A percentile compares a stretch with the other conserved stretches of the same genome.
These are phyloP conservation scores for Lepidium africanum DNA, from an alignment of 345 rosid genomes.

Conservation along the genomic window DNA sequence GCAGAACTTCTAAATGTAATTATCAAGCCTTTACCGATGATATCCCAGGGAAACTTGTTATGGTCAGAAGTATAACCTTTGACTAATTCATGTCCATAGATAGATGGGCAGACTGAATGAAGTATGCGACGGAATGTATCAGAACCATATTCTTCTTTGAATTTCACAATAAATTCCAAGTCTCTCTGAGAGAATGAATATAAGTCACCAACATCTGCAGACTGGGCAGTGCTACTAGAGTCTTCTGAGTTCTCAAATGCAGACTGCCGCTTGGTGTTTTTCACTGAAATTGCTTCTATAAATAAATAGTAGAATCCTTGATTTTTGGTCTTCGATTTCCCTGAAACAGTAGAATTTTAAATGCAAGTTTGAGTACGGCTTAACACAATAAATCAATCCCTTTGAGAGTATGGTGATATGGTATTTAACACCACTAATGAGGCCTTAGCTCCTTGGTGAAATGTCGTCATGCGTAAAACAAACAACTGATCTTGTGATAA, in stretches of 20 bases:
- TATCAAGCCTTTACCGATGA: background rate
- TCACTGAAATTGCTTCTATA: conserved; percentile 77
- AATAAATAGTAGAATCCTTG: conserved; percentile 92
- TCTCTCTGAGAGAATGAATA: conserved; percentile 79
- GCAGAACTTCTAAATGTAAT: conserved; percentile 1
- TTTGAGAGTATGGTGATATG: background rate
- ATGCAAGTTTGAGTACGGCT: background rate
- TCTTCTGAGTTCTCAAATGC: conserved; percentile 48
- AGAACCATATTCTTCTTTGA: conserved; percentile 71
- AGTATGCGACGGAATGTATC: conserved; percentile 72
- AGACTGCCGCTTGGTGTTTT: conserved; percentile 73
- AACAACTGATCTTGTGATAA: background rate
- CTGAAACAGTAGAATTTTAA: conserved; percentile 36
- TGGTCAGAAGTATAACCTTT: conserved; percentile 49
- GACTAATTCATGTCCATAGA: conserved; percentile 94
- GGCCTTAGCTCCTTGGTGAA: background rate
- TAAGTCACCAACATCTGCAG: conserved; percentile 54
- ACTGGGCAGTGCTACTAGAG: conserved; percentile 35
- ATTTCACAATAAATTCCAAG: conserved; percentile 89
- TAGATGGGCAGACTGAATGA: conserved; percentile 92
- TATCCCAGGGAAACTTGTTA: background rate
- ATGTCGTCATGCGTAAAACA: background rate
- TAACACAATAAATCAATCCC: background rate
- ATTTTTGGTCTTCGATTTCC: conserved; percentile 76
- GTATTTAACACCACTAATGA: background rate